Conservation (phyloP, 2,329 filamentous ascomycete species). For the Ploettnerulaceae sp. region DNA sequence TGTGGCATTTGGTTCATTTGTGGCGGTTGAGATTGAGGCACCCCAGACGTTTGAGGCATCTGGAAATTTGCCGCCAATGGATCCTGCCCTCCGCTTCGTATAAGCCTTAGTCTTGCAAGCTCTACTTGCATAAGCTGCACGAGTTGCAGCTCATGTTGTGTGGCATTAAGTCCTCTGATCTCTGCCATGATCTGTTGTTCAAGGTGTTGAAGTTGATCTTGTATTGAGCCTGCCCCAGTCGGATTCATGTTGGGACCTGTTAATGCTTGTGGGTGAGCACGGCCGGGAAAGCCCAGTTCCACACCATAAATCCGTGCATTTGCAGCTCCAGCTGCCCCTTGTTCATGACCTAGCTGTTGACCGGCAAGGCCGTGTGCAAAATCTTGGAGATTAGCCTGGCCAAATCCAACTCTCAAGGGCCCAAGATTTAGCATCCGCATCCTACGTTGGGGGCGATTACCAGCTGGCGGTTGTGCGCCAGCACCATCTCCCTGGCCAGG, state of each 20-base stretch:
- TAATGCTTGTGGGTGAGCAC: constrained; percentile 24
- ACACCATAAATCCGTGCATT: constrained; percentile 33
- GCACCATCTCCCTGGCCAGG: constrained; percentile 38
- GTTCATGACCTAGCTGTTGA: constrained; percentile 36
- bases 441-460: constrained; percentile 36
- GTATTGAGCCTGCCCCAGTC: constrained; percentile 39
- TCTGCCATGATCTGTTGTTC: constrained; percentile 67
- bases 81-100: constrained; percentile 25
- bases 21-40: constrained; percentile 6
- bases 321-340: constrained; percentile 23
- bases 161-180: constrained; percentile 55
- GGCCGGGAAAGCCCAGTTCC: constrained; percentile 33
- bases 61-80: constrained; percentile 25
- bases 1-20: constrained; percentile 1
- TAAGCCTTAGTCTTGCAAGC: constrained; percentile 55
- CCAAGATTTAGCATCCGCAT: constrained; percentile 67
- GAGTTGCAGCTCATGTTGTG: constrained; percentile 63
- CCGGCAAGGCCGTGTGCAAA: constrained; percentile 59
- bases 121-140: constrained; percentile 65
- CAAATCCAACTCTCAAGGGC: constrained; percentile 68
- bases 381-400: constrained; percentile 61
- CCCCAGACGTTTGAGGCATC: constrained; percentile 25
- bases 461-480: constrained; percentile 33
- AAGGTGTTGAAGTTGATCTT: constrained; percentile 58
- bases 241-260: constrained; percentile 16